A percentile compares a stretch with the other conserved stretches of the same genome.
Evolutionary conservation across 352 stramenopile genomes (phyloP).

Genomic region (Globisporangium paroecandrum): DNA sequence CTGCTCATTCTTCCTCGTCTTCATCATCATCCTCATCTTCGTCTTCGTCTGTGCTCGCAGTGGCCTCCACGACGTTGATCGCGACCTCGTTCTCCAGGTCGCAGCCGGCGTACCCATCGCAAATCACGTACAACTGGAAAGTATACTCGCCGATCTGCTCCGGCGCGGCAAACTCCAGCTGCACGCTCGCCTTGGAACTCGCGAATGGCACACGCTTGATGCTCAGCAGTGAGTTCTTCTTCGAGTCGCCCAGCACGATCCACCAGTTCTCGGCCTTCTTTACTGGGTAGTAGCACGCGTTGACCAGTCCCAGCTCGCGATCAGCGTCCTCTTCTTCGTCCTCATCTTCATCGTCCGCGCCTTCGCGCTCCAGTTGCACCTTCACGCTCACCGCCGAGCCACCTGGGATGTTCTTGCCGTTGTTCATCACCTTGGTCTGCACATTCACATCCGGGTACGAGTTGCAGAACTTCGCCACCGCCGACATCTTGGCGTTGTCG

Average conservation of each 20-base stretch:
- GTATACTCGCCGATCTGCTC: constrained; percentile 92
- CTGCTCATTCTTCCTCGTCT: constrained; percentile 30
- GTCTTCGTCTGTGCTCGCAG: constrained; percentile 42
- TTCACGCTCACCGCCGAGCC: constrained; percentile 89
- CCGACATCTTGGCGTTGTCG: constrained; percentile 89
- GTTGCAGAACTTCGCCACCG: constrained; percentile 99
- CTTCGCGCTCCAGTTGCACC: constrained; percentile 90
- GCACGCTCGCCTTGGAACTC: constrained; percentile 67
- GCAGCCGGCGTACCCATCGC: constrained; percentile 97
- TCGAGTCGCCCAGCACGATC: constrained; percentile 96
- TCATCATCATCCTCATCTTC: constrained; percentile 43
- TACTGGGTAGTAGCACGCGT: constrained; percentile 69
- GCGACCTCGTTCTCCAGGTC: constrained; percentile 96
- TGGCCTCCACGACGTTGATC: constrained; percentile 56
- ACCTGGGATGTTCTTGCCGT: constrained; percentile 87
- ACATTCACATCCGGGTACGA: constrained; percentile 98
- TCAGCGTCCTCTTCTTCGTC: constrained; percentile 57
- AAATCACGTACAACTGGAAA: constrained; percentile 98
- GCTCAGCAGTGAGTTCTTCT: constrained; percentile 94
- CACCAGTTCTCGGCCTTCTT: constrained; percentile 98
- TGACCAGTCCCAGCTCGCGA: constrained; percentile 60
- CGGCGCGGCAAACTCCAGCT: constrained; percentile 95
- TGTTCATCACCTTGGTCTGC: constrained; percentile 88
- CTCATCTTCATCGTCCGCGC: constrained; percentile 92
- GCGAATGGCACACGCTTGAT: constrained; percentile 97